Conservation (phyloP, 257 asterid species). For the Agastache rugosa region DNA sequence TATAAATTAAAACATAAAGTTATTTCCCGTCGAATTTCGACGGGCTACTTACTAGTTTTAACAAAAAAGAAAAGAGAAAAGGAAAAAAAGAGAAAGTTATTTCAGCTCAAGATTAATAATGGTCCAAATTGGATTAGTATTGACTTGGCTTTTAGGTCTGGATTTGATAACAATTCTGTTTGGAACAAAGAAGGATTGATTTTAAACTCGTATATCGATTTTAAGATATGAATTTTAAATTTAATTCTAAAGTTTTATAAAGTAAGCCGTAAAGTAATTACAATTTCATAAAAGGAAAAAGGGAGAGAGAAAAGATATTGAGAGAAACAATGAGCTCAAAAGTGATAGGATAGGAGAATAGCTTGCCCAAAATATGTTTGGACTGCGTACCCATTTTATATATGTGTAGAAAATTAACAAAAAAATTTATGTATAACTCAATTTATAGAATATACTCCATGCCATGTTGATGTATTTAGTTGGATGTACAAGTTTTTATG, state of each 20-base stretch:
- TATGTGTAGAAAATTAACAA: neutral
- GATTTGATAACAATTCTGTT: neutral
- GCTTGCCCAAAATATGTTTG: neutral
- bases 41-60: too few species aligned
- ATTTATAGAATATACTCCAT: neutral
- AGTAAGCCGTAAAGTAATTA: neutral
- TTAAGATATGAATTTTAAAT: neutral
- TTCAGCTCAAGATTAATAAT: neutral
- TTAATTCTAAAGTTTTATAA: neutral
- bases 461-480: too few species aligned
- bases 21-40: too few species aligned
- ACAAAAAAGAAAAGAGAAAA: neutral
- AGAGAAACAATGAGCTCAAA: neutral
- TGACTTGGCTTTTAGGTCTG: neutral
- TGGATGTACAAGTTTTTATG: too few species aligned
- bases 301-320: neutral
- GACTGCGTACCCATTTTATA: neutral
- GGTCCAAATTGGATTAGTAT: neutral
- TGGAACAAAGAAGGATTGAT: neutral
- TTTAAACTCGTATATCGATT: neutral
- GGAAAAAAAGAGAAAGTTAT: neutral
- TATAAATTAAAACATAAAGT: too few species aligned
- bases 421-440: neutral
- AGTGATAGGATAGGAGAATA: neutral
- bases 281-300: neutral